phyloP scores from a whole-genome alignment of 2,329 filamentous ascomycete genomes.

The Aspergillus jensenii region DNA sequence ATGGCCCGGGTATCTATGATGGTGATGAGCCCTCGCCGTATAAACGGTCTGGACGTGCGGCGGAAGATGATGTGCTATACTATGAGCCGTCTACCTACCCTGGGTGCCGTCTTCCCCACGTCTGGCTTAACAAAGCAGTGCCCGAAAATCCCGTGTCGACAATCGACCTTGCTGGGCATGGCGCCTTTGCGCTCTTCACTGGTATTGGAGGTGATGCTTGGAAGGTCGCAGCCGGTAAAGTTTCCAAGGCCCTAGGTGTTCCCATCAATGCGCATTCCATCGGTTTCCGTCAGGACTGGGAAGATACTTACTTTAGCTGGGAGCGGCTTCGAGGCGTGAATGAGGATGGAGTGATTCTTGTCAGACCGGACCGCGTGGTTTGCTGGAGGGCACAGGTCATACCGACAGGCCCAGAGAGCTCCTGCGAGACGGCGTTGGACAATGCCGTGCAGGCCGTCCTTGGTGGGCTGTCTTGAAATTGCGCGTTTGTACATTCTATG shows the following conservation, averaged over 20 bases:
- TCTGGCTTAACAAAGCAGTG: conserved; percentile 1
- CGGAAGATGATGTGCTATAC: background rate
- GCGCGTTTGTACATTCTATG: too few relatives aligned
- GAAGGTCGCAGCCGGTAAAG: background rate
- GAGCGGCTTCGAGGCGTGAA: conserved; percentile 22
- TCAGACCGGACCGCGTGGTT: conserved; percentile 32
- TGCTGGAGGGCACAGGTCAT: too few relatives aligned
- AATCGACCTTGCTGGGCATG: conserved; percentile 6
- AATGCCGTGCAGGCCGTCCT: too few relatives aligned
- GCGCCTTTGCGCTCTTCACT: background rate
- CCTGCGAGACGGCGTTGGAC: too few relatives aligned
- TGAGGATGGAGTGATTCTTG: conserved; percentile 24
- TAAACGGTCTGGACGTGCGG: background rate
- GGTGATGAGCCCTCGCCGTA: background rate
- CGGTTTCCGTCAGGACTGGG: conserved; percentile 3
- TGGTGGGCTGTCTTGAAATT: too few relatives aligned
- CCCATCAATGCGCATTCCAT: conserved; percentile 2
- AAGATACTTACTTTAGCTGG: conserved; percentile 5
- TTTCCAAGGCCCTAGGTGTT: background rate
- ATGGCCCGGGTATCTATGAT: background rate
- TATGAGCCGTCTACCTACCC: conserved; percentile 3
- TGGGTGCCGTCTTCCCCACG: conserved; percentile 8
- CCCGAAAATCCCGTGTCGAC: background rate
- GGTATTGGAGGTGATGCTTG: background rate
- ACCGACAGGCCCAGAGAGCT: too few relatives aligned